phyloP scores from a whole-genome alignment of 176 grass and related monocot species.

The Saccharum spontaneum region DNA sequence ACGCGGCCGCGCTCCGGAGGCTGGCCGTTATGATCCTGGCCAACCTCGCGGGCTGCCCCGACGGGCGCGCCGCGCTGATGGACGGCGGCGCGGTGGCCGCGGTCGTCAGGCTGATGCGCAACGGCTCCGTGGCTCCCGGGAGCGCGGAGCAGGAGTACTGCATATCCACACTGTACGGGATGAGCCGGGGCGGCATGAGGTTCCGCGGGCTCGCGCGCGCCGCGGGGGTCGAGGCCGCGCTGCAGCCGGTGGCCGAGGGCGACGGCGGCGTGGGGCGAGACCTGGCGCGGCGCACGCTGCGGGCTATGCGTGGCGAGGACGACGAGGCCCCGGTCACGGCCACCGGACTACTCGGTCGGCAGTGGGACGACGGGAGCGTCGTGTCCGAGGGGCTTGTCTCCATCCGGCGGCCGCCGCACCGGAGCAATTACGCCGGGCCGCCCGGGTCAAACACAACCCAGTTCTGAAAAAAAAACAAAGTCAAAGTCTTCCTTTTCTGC shows the following conservation, averaged over 20 bases:
- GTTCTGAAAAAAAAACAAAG: slow-evolving; percentile 32
- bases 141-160: slow-evolving; percentile 71
- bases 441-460: slow-evolving; percentile 58
- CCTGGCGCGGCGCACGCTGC: slow-evolving; percentile 65
- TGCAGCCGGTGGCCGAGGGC: slow-evolving; percentile 52
- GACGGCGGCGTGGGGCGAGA: slow-evolving; percentile 45
- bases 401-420: slow-evolving; percentile 47
- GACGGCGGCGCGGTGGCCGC: slow-evolving; percentile 68
- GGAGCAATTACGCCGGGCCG: slow-evolving; percentile 36
- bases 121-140: slow-evolving; percentile 8
- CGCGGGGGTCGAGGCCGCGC: slow-evolving; percentile 53
- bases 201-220: slow-evolving; percentile 79
- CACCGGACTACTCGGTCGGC: not conserved
- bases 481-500: slow-evolving; percentile 34
- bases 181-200: slow-evolving; percentile 71
- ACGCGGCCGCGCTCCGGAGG: slow-evolving; percentile 47
- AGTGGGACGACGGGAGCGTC: slow-evolving; percentile 48
- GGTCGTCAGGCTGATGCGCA: slow-evolving; percentile 48
- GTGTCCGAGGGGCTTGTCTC: slow-evolving; percentile 63
- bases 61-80: slow-evolving; percentile 71
- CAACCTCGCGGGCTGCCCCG: slow-evolving; percentile 57
- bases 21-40: slow-evolving; percentile 72
- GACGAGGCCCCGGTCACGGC: slow-evolving; percentile 29
- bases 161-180: slow-evolving; percentile 58
- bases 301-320: slow-evolving; percentile 67